A percentile compares a stretch with the other conserved stretches of the same genome.
Evolutionary conservation across 2,329 filamentous ascomycete species (phyloP).

Genomic region (Trichoderma arundinaceum): DNA sequence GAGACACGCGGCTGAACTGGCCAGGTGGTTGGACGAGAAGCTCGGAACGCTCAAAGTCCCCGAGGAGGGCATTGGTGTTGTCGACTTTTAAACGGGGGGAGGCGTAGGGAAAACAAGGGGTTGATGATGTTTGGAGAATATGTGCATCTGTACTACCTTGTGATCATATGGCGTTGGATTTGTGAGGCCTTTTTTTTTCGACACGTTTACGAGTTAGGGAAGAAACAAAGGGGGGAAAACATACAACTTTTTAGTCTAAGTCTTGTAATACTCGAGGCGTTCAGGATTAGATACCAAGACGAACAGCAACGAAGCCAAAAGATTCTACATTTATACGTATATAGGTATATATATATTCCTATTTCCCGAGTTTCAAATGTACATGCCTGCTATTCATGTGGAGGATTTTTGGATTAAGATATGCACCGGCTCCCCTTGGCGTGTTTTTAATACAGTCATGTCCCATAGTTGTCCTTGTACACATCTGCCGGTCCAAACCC

Average conservation of each 20-base stretch:
- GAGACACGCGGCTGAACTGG: conserved; percentile 64
- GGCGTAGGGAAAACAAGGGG: not conserved
- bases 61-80: conserved; percentile 52
- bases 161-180: conserved; percentile 9
- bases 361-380: no score
- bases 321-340: not conserved
- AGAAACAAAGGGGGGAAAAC: not conserved
- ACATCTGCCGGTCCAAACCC: not conserved
- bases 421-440: not conserved
- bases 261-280: conserved; percentile 36
- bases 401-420: no score
- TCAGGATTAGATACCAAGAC: conserved; percentile 38
- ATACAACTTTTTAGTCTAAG: not conserved
- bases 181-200: not conserved
- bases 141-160: not conserved
- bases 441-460: not conserved
- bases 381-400: no score
- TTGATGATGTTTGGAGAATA: no score
- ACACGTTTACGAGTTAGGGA: not conserved
- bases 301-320: conserved; percentile 32
- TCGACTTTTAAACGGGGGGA: not conserved
- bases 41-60: conserved; percentile 60
- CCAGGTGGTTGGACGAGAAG: conserved; percentile 65
- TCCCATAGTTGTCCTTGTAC: not conserved
- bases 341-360: not conserved